Evolutionary conservation across 2,329 filamentous ascomycete genomes (phyloP).

Genomic region (Aspergillus jensenii): DNA sequence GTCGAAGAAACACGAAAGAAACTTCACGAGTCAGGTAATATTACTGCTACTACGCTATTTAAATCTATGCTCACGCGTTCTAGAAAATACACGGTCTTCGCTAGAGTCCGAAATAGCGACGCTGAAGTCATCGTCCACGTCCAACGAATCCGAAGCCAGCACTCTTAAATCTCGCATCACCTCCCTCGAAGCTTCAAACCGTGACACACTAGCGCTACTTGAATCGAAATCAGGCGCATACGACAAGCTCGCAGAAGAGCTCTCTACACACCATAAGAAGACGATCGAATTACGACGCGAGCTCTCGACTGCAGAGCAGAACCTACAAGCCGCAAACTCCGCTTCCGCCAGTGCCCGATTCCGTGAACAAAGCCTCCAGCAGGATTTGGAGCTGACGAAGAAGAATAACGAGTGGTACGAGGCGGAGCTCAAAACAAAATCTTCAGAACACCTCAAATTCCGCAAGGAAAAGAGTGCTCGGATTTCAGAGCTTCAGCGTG

Average conservation of each 20-base stretch:
- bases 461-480: conserved; percentile 92
- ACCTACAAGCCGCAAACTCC: conserved; percentile 77
- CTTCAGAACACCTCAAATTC: conserved; percentile 80
- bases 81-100: conserved; percentile 73
- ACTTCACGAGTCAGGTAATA: conserved; percentile 75
- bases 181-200: conserved; percentile 86
- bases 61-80: conserved; percentile 17
- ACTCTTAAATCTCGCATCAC: conserved; percentile 78
- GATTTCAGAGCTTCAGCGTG: conserved; percentile 82
- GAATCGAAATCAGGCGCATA: conserved; percentile 88
- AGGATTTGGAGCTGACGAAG: conserved; percentile 84
- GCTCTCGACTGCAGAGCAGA: conserved; percentile 76
- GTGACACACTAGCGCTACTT: conserved; percentile 83
- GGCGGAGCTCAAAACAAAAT: conserved; percentile 85
- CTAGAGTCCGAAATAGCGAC: conserved; percentile 80
- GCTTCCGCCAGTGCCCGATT: conserved; percentile 80
- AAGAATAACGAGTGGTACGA: conserved; percentile 94
- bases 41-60: background rate
- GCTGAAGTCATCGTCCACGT: conserved; percentile 72
- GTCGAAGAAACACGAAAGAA: conserved; percentile 78
- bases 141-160: conserved; percentile 65
- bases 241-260: conserved; percentile 79
- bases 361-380: conserved; percentile 83
- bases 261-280: conserved; percentile 86
- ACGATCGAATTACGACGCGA: conserved; percentile 81